A percentile compares a stretch with the other conserved stretches of the same genome.
These are phyloP conservation scores for Medakamo hakoo DNA, from an alignment of 139 green algal species.

Conservation along the genomic window DNA sequence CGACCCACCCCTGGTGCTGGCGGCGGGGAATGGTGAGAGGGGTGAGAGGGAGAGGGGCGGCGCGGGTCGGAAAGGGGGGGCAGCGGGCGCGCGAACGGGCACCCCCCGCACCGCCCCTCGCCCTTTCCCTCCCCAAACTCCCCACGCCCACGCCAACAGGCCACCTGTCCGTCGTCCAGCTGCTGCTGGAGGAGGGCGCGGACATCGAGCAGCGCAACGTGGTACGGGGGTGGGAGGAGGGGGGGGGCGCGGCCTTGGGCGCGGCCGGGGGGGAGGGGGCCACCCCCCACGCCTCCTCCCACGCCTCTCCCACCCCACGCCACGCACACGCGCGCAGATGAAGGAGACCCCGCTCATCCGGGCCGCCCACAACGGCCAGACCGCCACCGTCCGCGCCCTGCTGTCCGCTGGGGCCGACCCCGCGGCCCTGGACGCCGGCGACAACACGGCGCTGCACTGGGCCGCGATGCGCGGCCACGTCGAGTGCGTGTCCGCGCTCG, in stretches of 20 bases:
- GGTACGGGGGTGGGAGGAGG: slow-evolving; percentile 20
- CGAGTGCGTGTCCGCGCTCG: slow-evolving; percentile 69
- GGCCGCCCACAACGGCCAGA: slow-evolving; percentile 79
- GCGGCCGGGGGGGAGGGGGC: too few species aligned
- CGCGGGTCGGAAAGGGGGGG: too few species aligned
- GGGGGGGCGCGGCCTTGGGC: too few species aligned
- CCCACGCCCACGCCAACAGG: slow-evolving; percentile 19
- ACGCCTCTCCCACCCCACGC: background rate
- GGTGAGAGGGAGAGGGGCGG: background rate
- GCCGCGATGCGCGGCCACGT: slow-evolving; percentile 87
- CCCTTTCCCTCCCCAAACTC: background rate
- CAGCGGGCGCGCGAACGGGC: background rate
- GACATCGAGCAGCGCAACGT: slow-evolving; percentile 83
- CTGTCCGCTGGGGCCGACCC: slow-evolving; percentile 53
- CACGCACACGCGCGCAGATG: slow-evolving; percentile 41
- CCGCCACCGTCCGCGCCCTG: slow-evolving; percentile 56
- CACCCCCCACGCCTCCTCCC: background rate
- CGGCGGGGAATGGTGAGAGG: slow-evolving; percentile 60
- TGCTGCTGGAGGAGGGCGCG: slow-evolving; percentile 70
- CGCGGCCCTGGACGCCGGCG: slow-evolving; percentile 65
- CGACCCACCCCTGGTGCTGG: slow-evolving; percentile 77
- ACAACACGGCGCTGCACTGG: slow-evolving; percentile 91
- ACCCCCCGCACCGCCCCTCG: background rate
- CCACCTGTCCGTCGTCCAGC: slow-evolving; percentile 43
- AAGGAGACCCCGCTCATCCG: slow-evolving; percentile 70